phyloP scores from a whole-genome alignment of 257 asterid genomes.

The Nicotiana paniculata region DNA sequence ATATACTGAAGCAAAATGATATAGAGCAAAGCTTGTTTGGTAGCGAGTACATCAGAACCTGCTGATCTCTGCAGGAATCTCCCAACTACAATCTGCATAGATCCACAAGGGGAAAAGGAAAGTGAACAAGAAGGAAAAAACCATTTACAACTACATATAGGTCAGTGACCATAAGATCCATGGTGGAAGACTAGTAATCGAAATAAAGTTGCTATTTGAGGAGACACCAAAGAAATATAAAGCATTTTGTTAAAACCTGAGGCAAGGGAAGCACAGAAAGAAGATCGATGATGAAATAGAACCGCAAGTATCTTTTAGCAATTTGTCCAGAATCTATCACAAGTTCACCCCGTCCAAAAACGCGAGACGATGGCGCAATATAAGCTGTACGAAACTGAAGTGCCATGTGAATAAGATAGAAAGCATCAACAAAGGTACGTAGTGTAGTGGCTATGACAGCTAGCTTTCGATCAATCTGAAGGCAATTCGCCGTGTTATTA shows the following conservation, averaged over 20 bases:
- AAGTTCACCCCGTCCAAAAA: slow-evolving; percentile 96
- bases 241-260: slow-evolving; percentile 44
- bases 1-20: slow-evolving; percentile 74
- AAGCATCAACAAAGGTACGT: slow-evolving; percentile 62
- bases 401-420: slow-evolving; percentile 60
- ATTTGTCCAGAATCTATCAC: slow-evolving; percentile 87
- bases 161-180: background rate
- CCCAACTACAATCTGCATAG: slow-evolving; percentile 78
- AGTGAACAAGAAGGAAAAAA: background rate
- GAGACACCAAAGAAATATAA: background rate
- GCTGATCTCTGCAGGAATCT: slow-evolving; percentile 60
- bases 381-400: slow-evolving; percentile 93
- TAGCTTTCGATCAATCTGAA: slow-evolving; percentile 58
- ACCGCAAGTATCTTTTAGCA: slow-evolving; percentile 63
- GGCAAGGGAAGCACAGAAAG: slow-evolving; percentile 86
- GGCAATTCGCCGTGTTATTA: slow-evolving; percentile 60
- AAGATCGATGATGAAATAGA: slow-evolving; percentile 81
- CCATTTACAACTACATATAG: background rate
- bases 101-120: slow-evolving; percentile 10
- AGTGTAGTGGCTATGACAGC: slow-evolving; percentile 77
- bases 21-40: slow-evolving; percentile 67
- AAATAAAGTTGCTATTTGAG: background rate
- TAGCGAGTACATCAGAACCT: slow-evolving; percentile 72
- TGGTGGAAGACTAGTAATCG: slow-evolving; percentile 4
- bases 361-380: slow-evolving; percentile 98